Evolutionary conservation across 148 eudicot species (phyloP).

Genomic region (Chenopodium album): DNA sequence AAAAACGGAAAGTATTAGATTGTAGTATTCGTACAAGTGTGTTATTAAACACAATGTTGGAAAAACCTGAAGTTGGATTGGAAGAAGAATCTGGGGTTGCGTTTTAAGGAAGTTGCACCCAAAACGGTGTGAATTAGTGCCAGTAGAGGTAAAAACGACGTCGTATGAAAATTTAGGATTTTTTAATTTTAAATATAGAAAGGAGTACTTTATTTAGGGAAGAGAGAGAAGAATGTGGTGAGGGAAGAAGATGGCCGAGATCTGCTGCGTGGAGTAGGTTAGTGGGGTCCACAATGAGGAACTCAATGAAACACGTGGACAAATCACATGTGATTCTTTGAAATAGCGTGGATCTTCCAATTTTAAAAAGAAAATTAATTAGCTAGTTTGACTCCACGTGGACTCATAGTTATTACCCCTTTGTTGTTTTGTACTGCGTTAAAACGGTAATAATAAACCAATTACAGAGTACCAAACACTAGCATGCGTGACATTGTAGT

Average conservation of each 20-base stretch:
- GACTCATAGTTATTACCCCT: too few relatives aligned
- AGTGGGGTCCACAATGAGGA: background rate
- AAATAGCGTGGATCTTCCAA: background rate
- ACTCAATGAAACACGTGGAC: background rate
- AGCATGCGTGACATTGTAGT: too few relatives aligned
- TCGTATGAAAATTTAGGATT: background rate
- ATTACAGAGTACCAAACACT: too few relatives aligned
- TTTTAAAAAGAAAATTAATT: too few relatives aligned
- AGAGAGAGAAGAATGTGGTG: background rate
- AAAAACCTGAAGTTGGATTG: background rate
- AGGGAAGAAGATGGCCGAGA: background rate
- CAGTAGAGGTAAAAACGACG: background rate
- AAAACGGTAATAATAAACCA: too few relatives aligned
- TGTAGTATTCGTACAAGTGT: too few relatives aligned
- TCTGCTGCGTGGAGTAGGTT: background rate
- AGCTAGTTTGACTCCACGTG: background rate
- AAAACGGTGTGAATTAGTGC: background rate
- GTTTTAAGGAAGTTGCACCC: background rate
- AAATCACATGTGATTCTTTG: background rate
- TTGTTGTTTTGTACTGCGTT: too few relatives aligned
- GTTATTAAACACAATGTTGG: too few relatives aligned
- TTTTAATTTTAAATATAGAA: background rate
- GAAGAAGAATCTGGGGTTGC: background rate
- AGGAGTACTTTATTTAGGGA: background rate
- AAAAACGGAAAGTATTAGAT: background rate